Evolutionary conservation across 345 rosid species (phyloP).

Genomic region (Erucastrum elatum): DNA sequence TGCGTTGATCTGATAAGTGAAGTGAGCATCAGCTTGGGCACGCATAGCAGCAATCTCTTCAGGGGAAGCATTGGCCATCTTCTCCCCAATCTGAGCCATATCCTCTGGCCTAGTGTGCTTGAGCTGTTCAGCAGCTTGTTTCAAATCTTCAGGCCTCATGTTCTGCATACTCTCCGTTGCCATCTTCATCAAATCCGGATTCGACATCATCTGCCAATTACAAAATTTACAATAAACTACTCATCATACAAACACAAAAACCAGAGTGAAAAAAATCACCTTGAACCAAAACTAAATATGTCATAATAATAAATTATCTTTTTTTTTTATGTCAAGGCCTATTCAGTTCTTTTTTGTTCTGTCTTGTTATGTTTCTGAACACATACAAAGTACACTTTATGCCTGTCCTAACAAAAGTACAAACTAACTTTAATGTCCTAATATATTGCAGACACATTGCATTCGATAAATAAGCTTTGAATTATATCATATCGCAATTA

Average conservation of each 20-base stretch:
- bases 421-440: not conserved
- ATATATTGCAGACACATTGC: not conserved
- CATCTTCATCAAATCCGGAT: conserved; percentile 93
- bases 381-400: not conserved
- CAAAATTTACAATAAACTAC: conserved; percentile 2
- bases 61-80: conserved; percentile 83
- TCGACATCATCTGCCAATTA: conserved; percentile 76
- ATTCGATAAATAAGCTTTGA: not conserved
- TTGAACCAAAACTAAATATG: not conserved
- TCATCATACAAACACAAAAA: not conserved
- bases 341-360: not conserved
- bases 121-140: conserved; percentile 84
- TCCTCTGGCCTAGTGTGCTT: conserved; percentile 78
- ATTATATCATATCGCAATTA: not conserved
- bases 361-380: not conserved
- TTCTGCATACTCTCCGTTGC: conserved; percentile 92
- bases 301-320: not conserved
- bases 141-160: conserved; percentile 88
- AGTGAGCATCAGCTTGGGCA: conserved; percentile 74
- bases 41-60: conserved; percentile 82
- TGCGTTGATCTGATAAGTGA: conserved; percentile 65
- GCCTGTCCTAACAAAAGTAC: not conserved
- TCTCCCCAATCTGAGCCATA: conserved; percentile 87
- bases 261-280: not conserved
- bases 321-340: too few species aligned